Evolutionary conservation across 2,329 filamentous ascomycete genomes (phyloP).

Genomic region (Pestalotiopsis sp.): DNA sequence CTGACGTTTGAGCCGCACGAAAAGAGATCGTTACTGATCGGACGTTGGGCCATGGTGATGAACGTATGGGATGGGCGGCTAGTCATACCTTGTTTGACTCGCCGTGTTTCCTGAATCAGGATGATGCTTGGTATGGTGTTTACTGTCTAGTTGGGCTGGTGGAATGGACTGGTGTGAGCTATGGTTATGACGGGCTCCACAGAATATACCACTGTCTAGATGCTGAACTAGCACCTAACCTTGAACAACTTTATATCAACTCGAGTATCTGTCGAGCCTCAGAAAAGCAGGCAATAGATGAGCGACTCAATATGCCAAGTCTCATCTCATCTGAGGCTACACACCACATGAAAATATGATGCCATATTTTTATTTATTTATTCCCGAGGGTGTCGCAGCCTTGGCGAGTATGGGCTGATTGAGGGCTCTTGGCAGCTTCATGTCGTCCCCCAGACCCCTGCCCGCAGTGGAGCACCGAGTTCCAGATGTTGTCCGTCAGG

Average conservation of each 20-base stretch:
- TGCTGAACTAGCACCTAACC: neutral
- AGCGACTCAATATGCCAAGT: neutral
- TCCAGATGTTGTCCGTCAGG: conserved; percentile 1
- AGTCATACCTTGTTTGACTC: neutral
- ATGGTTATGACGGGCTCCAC: neutral
- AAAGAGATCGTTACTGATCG: neutral
- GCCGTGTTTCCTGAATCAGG: neutral
- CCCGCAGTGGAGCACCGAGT: neutral
- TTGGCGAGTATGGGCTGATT: conserved; percentile 1
- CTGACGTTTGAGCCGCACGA: conserved; percentile 1
- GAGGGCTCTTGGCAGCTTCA: conserved; percentile 4
- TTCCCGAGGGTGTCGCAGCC: neutral
- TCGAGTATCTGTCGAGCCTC: neutral
- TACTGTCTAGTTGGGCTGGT: neutral
- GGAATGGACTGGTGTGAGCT: neutral
- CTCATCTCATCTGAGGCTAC: neutral
- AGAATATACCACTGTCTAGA: neutral
- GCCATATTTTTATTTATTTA: neutral
- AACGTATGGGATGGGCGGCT: neutral
- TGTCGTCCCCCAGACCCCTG: conserved; percentile 5
- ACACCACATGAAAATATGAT: neutral
- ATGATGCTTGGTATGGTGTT: neutral
- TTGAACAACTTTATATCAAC: neutral
- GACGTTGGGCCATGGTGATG: neutral
- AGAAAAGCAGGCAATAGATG: neutral